Percentiles rank a stretch among this genome's conserved stretches.
These are phyloP conservation scores for Berberis vulgaris DNA, from an alignment of 164 flowering plant species.

Conservation along the genomic window DNA sequence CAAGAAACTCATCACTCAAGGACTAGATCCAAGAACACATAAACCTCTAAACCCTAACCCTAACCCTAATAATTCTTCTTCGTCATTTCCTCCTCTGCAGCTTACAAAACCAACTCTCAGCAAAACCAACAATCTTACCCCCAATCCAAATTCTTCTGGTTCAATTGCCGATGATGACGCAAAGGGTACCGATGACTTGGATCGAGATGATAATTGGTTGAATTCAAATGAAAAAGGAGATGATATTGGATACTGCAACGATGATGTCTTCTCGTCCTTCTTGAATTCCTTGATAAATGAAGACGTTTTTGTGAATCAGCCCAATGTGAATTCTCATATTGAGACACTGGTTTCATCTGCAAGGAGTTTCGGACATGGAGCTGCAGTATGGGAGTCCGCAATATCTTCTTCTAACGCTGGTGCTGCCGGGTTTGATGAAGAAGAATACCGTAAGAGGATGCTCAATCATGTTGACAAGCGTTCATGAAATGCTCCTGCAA, in stretches of 20 bases:
- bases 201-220: slow-evolving; percentile 2
- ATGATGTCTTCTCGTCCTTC: slow-evolving; percentile 47
- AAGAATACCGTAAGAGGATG: no score
- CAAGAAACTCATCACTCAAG: slow-evolving; percentile 61
- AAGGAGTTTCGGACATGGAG: neutral
- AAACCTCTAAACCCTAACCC: slow-evolving; percentile 34
- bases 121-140: neutral
- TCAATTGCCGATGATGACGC: neutral
- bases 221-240: slow-evolving; percentile 3
- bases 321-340: neutral
- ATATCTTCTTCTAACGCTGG: no score
- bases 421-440: no score
- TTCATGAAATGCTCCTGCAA: no score
- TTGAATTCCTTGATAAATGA: slow-evolving; percentile 45
- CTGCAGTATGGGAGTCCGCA: neutral
- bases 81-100: neutral
- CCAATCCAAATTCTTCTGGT: slow-evolving; percentile 7
- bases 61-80: slow-evolving; percentile 3
- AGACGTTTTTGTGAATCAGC: slow-evolving; percentile 20
- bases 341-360: neutral
- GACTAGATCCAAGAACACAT: slow-evolving; percentile 67
- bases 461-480: no score
- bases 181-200: neutral
- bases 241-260: slow-evolving; percentile 8
- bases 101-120: neutral